phyloP scores from a whole-genome alignment of 1,284 basidiomycete species.

The Ganoderma multipileum region DNA sequence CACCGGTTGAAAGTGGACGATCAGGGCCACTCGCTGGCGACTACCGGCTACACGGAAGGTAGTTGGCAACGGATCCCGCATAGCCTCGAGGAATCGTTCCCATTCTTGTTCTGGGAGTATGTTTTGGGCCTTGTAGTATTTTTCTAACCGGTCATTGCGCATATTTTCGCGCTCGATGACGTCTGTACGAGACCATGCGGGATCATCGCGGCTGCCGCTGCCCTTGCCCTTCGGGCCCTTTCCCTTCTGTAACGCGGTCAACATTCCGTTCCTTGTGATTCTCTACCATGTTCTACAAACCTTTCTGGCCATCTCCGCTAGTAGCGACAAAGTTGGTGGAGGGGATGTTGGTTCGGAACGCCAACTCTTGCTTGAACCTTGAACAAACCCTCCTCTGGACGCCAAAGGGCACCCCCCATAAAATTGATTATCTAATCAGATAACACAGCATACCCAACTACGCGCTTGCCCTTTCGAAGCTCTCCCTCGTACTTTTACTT shows the following conservation, averaged over 20 bases:
- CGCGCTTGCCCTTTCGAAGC: background rate
- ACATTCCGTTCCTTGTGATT: background rate
- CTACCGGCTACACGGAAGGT: constrained; percentile 95
- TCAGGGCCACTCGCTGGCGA: constrained; percentile 66
- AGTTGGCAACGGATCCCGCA: constrained; percentile 85
- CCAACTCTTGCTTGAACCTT: background rate
- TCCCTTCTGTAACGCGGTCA: constrained; percentile 22
- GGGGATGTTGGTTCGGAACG: background rate
- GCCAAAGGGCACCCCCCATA: too few relatives aligned
- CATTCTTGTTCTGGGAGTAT: constrained; percentile 81
- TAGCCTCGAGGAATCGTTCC: constrained; percentile 72
- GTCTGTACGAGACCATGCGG: constrained; percentile 37
- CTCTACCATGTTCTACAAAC: background rate
- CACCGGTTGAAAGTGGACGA: background rate
- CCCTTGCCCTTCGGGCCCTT: constrained; percentile 23
- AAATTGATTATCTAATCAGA: constrained; percentile 6
- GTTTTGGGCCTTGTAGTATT: constrained; percentile 82
- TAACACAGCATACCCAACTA: background rate
- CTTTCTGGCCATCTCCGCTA: constrained; percentile 21
- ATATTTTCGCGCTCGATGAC: constrained; percentile 64
- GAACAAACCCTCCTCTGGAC: too few relatives aligned
- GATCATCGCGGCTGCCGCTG: constrained; percentile 22
- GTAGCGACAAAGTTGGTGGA: background rate
- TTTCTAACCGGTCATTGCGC: constrained; percentile 75
- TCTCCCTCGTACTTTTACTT: background rate